Base-by-base conservation (phyloP, 257 asterid species). In the Leptodermis oblonga region DNA sequence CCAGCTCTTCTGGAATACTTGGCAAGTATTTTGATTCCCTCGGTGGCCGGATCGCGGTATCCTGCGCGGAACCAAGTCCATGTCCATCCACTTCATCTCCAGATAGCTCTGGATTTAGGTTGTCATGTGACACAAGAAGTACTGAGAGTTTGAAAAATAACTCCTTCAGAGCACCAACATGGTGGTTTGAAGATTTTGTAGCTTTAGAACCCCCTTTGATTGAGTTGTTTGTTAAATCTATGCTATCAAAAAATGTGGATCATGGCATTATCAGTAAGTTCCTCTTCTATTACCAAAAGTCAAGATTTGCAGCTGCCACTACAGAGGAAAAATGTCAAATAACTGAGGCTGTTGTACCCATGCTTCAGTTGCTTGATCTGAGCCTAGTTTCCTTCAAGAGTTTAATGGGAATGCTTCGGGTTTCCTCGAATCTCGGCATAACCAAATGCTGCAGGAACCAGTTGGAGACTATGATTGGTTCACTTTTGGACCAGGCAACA, bases 171-270 rank as follows among this genome's bases (percentile, higher is more conserved):
- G 74, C 80, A 20, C 84, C 96, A 7, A 86, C 96, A 4, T 90
- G 98, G 98, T 92, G 97, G 98, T 90, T 90, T 70, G 95, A 88
- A 48, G 96, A 92, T 76, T 81, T 92, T 4, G 78, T 71, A 11
- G 67, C 73, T 14, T 80, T 85, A 0, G 81, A 79, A 7, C 65
- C 79, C 2, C 31, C 4, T 61, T 8, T 83, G 23, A 67, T 88
- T 8, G 79, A 69, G 33, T 76, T 66, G 74, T 70, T 90, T 18
- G 82, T 86, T 0, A 84, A 73, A 49, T 68, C 75, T 39, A 80
- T 88, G 92, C 68, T 80, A 31, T 67, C 82, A 7, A 83, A 79
- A 67, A 85, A 74, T 58, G 51, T 90, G 2, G 96, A 86, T 41
- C 82, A 86, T 41, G 84, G 86, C 22, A 70, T 84, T 42, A 65